phyloP scores from a whole-genome alignment of 139 green algal genomes.

The Edaphochlamys debaryana region DNA sequence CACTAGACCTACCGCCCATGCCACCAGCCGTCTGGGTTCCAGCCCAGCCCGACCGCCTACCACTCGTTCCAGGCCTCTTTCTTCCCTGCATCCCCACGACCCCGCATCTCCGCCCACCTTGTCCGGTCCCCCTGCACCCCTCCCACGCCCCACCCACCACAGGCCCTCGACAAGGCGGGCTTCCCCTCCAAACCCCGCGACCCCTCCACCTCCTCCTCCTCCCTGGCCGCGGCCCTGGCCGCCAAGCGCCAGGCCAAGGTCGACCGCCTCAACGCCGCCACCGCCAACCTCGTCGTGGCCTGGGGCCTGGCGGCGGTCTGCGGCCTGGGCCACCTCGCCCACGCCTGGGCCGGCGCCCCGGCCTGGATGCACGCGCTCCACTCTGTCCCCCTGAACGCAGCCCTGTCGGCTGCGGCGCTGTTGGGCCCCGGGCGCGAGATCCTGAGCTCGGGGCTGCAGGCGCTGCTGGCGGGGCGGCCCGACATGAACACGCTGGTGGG shows the following conservation, averaged over 20 bases:
- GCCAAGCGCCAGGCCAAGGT: constrained; percentile 74
- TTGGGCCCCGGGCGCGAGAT: constrained; percentile 75
- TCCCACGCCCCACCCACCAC: too few relatives aligned
- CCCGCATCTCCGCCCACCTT: too few relatives aligned
- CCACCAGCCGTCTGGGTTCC: too few relatives aligned
- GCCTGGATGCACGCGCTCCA: constrained; percentile 74
- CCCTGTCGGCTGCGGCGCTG: constrained; percentile 82
- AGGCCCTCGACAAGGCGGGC: constrained; percentile 58
- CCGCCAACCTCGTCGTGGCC: constrained; percentile 73
- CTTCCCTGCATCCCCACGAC: too few relatives aligned
- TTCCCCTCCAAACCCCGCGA: constrained; percentile 53
- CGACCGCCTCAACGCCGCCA: constrained; percentile 66
- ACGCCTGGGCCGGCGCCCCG: constrained; percentile 68
- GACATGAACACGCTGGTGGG: constrained; percentile 99
- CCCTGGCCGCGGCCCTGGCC: constrained; percentile 39
- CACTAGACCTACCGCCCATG: too few relatives aligned
- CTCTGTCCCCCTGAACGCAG: constrained; percentile 73
- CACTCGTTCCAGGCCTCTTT: too few relatives aligned
- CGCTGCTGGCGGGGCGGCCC: constrained; percentile 73
- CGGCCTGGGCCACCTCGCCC: constrained; percentile 78
- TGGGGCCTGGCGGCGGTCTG: constrained; percentile 83
- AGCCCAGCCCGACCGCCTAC: too few relatives aligned
- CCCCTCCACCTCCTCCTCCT: constrained; percentile 34
- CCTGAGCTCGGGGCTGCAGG: constrained; percentile 52
- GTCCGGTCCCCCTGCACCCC: too few relatives aligned